Base-by-base conservation (phyloP, 2,329 filamentous ascomycete species). In the Colletotrichum melonis region DNA sequence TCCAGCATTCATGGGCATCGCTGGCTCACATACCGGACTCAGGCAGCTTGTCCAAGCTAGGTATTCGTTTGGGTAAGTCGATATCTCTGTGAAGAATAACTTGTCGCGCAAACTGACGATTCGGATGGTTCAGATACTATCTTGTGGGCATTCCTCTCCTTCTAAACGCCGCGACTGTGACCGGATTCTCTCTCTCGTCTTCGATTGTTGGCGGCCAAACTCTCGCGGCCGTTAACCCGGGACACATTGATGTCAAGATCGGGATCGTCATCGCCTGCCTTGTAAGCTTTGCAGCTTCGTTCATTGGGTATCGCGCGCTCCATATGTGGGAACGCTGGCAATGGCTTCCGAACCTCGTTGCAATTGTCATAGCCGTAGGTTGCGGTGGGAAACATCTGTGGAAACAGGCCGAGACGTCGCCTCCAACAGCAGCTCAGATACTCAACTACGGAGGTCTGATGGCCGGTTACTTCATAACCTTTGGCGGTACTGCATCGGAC, bases 11-110 rank as follows among this genome's bases (percentile, higher is more conserved):
- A 83, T 91, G 76, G 87, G 86, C 4, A 87, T 88, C 1, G 85
- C 86, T 12, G 89, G 89, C 0, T 87, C 88, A 19, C 84, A 85
- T 70, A 91, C 89, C 2, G 90, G 89, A 16, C 84, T 91, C 82
- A 84, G 90, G 22, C 89, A 91, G 78, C 86, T 91, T 78, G 86
- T 91, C 6, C 88, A 90, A 76, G 88, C 90, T n/a, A 84, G 90
- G 35, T 92, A 90, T 79, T 87, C 87, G 0, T 92, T 90, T 77
- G 89, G 88, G 83, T 88, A 78, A 76, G 78, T 60, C 30, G 46
- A 12, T 52, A 8, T 24, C 8, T 38, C 32, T 42, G 49, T 75
- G 26, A 32, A 16, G 32, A 30, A 14, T 42, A 49, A 14, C 38
- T 49, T n/a, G 55, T 32, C 42, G 24, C 46, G 28, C n/a, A 35